Conservation (phyloP, 176 grass and related monocot genomes). For the Bonia amplexicaulis region DNA sequence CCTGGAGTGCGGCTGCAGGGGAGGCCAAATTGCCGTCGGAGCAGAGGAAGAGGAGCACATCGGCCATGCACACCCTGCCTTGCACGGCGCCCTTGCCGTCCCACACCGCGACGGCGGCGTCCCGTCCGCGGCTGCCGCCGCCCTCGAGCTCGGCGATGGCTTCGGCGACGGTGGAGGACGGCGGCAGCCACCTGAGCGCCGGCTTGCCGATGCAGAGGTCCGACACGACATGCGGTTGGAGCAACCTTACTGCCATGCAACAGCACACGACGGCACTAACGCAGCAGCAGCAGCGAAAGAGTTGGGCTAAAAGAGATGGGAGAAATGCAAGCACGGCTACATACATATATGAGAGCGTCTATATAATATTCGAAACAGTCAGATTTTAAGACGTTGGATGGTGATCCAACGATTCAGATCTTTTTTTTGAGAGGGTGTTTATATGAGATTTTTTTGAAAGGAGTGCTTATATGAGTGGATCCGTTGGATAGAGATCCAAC, state of each 20-base stretch:
- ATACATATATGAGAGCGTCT: too few relatives aligned
- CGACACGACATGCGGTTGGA: slow-evolving; percentile 54
- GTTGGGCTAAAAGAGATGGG: not conserved
- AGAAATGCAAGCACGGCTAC: not conserved
- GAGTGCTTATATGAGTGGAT: too few relatives aligned
- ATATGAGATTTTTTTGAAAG: too few relatives aligned
- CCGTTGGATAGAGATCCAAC: too few relatives aligned
- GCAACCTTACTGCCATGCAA: slow-evolving; percentile 51
- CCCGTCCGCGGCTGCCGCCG: not conserved
- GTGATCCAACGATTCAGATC: too few relatives aligned
- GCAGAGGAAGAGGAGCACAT: slow-evolving; percentile 74
- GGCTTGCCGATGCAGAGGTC: slow-evolving; percentile 97
- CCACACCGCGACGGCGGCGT: slow-evolving; percentile 40
- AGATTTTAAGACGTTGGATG: too few relatives aligned
- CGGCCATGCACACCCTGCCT: slow-evolving; percentile 48
- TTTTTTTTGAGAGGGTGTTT: too few relatives aligned
- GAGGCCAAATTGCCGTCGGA: slow-evolving; percentile 28
- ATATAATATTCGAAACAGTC: too few relatives aligned
- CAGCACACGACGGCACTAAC: not conserved
- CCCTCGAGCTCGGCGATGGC: slow-evolving; percentile 33
- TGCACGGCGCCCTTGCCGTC: slow-evolving; percentile 2
- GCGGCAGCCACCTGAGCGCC: slow-evolving; percentile 50
- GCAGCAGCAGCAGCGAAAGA: not conserved
- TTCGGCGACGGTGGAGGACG: slow-evolving; percentile 32
- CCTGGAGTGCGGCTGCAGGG: slow-evolving; percentile 36